Base-by-base conservation (phyloP, 2,329 filamentous ascomycete genomes). In the Epichloe gansuensis region DNA sequence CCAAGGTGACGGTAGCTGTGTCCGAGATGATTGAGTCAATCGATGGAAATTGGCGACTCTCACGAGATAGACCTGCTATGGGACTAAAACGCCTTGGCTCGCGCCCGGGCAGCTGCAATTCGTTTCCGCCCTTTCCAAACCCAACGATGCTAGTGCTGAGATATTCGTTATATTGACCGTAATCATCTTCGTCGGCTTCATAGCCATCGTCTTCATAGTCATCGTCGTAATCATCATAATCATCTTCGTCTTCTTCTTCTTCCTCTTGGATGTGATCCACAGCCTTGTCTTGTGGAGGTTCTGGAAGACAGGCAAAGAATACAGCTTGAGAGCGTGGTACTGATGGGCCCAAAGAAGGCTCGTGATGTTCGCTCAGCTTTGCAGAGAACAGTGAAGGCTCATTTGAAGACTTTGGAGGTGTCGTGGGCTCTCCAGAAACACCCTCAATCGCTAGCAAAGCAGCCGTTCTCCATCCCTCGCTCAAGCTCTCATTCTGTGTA, bases 331-430 rank as follows among this genome's bases (percentile, higher is more conserved):
- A 42, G 21, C 15, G 3, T 13, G 31, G 21, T 4, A 45, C 23
- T 13, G 31, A 12, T 8, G 28, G n/a, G 4, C 28, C 44, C 21
- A 54, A 38, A 21, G 11, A 37, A 7, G 48, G 48, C 17, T 13
- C 48, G 13, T 48, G 52, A 25, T 48, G 48, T 23, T 54, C 48
- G 13, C 37, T 44, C 25, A 48, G 31, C 21, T 45, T 51, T 38
- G 31, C 17, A 7, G 46, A n/a, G 23, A 54, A 48, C 12, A 47
- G 17, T n/a, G 48, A 43, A 4, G 21, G 38, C 13, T 37, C n/a
- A 5, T 7, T 5, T 35, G n/a, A 6, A 28, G 46, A 15, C 9
- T 39, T 41, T 23, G 15, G 4, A 5, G 25, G 9, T 39, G 34
- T 13, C 12, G 5, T 5, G 2, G 7, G 21, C 28, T 39, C 42